These are phyloP conservation scores for Nemania sp. DNA, from an alignment of 2,329 filamentous ascomycete species.

Conservation along the genomic window DNA sequence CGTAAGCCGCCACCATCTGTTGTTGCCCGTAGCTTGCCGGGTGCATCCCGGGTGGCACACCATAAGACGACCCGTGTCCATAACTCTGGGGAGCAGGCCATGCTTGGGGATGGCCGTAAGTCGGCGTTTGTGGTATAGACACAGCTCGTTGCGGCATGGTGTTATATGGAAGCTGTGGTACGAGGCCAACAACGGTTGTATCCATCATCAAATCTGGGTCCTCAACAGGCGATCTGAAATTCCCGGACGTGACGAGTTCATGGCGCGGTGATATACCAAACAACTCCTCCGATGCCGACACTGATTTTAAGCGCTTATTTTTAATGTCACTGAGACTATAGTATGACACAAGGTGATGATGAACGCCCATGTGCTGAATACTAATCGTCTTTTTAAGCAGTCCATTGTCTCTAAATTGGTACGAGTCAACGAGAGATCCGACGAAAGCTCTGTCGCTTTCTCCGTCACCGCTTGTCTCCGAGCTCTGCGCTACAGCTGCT, in stretches of 20 bases:
- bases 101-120: slow-evolving; percentile 5
- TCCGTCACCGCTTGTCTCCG: slow-evolving; percentile 5
- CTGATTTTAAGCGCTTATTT: slow-evolving; percentile 59
- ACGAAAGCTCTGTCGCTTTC: slow-evolving; percentile 54
- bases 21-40: slow-evolving; percentile 4
- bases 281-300: slow-evolving; percentile 57
- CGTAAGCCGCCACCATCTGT: slow-evolving; percentile 11
- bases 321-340: slow-evolving; percentile 83
- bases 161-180: slow-evolving; percentile 9
- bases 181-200: too few relatives aligned
- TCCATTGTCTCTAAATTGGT: slow-evolving; percentile 80
- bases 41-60: slow-evolving; percentile 16
- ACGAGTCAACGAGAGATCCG: slow-evolving; percentile 86
- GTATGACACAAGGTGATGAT: slow-evolving; percentile 87
- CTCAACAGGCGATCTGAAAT: slow-evolving; percentile 68
- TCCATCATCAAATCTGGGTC: slow-evolving; percentile 49
- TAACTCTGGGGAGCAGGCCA: slow-evolving; percentile 14
- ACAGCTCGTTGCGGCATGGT: slow-evolving; percentile 21
- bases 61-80: slow-evolving; percentile 11
- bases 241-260: slow-evolving; percentile 64
- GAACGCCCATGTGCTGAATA: slow-evolving; percentile 71
- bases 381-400: slow-evolving; percentile 94
- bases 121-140: slow-evolving; percentile 25
- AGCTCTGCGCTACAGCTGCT: background rate
- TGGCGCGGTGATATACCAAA: slow-evolving; percentile 56